Percentiles rank a stretch among this genome's conserved stretches.
Evolutionary conservation across 1,139 yeast species (phyloP).

Genomic region (Geotrichum macrosporum): DNA sequence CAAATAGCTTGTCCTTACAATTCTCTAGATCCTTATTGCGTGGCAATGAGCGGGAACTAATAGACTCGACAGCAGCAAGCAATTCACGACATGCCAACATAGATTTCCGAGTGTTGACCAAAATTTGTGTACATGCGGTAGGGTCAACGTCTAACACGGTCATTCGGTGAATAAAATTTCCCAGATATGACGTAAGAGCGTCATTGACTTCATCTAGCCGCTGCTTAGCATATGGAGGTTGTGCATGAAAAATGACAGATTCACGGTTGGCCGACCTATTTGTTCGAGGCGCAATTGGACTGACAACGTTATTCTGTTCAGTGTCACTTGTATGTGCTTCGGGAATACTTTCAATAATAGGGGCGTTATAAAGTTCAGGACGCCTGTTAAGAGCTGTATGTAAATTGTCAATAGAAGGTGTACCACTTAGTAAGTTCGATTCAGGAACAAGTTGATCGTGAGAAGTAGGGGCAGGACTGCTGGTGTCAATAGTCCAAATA

Average conservation of each 20-base stretch:
- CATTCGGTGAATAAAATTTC: constrained; percentile 41
- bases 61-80: constrained; percentile 38
- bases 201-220: constrained; percentile 73
- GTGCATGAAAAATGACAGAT: constrained; percentile 33
- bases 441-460: constrained; percentile 10
- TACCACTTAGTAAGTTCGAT: constrained; percentile 11
- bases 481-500: constrained; percentile 51
- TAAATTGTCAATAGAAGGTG: constrained; percentile 11
- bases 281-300: constrained; percentile 2
- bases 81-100: constrained; percentile 44
- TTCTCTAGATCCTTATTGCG: constrained; percentile 36
- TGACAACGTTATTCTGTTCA: not conserved
- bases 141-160: constrained; percentile 34
- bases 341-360: constrained; percentile 17
- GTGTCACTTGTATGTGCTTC: constrained; percentile 10
- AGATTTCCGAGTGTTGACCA: constrained; percentile 40
- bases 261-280: constrained; percentile 25
- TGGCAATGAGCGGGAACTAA: constrained; percentile 33
- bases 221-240: constrained; percentile 65
- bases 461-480: constrained; percentile 16
- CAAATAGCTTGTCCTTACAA: constrained; percentile 38
- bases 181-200: constrained; percentile 64
- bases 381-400: constrained; percentile 10
- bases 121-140: constrained; percentile 37
- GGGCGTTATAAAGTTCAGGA: not conserved